Evolutionary conservation across 2,329 filamentous ascomycete genomes (phyloP), one percentile per base, ranked within the genome.

Genomic region (Hypoxylon rubiginosum): DNA sequence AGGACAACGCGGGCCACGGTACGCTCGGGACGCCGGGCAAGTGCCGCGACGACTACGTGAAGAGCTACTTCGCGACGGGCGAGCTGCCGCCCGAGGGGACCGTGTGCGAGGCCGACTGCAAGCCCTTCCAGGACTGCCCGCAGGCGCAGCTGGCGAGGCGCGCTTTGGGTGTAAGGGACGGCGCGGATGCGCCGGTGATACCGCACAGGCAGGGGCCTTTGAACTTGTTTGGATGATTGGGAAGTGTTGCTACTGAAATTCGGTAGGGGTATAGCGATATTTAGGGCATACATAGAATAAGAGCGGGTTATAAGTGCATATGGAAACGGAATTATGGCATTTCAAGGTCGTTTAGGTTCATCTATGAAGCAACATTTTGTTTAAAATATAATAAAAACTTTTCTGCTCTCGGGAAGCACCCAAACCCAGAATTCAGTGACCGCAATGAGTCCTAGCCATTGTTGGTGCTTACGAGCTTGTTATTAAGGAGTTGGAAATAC

Each of bases 1-100:
- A 72, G 64, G 57, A 71, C 30, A 60, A n/a, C 43, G 46, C 66
- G 45, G 73, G 73, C 4, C 73, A 75, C 57, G 63, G 56, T n/a
- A 60, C 66, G 46, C 39, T 64, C 8, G 15, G 6, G 0, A 30
- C 48, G n/a, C 64, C 71, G 4, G 60, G 62, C 1, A 28, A 8
- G 56, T 74, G 71, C 24, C 24, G 70, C 55, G 34, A 64, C 36
- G 48, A 19, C 17, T 53, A 59, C 36, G 10, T 64, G 11, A 30
- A 7, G 28, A 32, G 17, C 49, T 64, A 69, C 43, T 56, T 69
- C 15, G 66, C 46, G 19, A 61, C 59, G 11, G 66, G 66, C 21
- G 57, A 56, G 53, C 2, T 69, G 51, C 69, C 69, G 41, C 46
- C 67, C 8, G 57, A 66, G 15, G 65, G 54, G 0, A 59, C 48